Conservation (phyloP, 306 rosid species). For the Echinosophora koreensis region DNA sequence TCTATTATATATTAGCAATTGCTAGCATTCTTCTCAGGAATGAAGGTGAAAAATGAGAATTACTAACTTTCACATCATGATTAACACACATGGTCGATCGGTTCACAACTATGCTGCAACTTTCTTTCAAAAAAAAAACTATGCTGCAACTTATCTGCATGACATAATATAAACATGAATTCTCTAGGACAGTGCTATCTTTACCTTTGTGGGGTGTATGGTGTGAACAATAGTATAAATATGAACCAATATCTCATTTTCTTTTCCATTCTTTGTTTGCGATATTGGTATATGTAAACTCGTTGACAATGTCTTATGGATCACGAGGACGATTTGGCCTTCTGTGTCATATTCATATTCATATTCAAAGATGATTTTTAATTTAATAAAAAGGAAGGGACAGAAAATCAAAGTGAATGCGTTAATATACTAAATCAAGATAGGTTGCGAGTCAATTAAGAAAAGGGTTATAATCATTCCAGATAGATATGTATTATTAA, state of each 20-base stretch:
- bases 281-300: slow-evolving; percentile 7
- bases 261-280: slow-evolving; percentile 13
- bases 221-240: not conserved
- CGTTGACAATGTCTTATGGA: slow-evolving; percentile 10
- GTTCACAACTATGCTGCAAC: slow-evolving; percentile 21
- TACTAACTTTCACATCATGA: slow-evolving; percentile 3
- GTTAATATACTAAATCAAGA: not conserved
- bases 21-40: too few species aligned
- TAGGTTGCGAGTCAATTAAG: slow-evolving; percentile 56
- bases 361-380: not conserved
- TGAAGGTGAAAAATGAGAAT: too few species aligned
- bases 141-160: slow-evolving; percentile 32
- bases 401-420: not conserved
- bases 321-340: slow-evolving; percentile 24
- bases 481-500: slow-evolving; percentile 26
- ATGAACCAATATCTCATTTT: slow-evolving; percentile 23
- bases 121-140: too few species aligned
- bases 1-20: not conserved
- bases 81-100: slow-evolving; percentile 15
- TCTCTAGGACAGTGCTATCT: slow-evolving; percentile 28
- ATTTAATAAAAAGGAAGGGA: not conserved
- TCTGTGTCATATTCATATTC: slow-evolving; percentile 5
- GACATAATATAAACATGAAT: slow-evolving; percentile 26
- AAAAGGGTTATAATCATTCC: slow-evolving; percentile 40
- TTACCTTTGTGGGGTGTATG: not conserved